Percentiles rank a stretch among this genome's conserved stretches.
Evolutionary conservation across 495 filamentous ascomycete species (phyloP).

Genomic region (Chaetomium fimeti): DNA sequence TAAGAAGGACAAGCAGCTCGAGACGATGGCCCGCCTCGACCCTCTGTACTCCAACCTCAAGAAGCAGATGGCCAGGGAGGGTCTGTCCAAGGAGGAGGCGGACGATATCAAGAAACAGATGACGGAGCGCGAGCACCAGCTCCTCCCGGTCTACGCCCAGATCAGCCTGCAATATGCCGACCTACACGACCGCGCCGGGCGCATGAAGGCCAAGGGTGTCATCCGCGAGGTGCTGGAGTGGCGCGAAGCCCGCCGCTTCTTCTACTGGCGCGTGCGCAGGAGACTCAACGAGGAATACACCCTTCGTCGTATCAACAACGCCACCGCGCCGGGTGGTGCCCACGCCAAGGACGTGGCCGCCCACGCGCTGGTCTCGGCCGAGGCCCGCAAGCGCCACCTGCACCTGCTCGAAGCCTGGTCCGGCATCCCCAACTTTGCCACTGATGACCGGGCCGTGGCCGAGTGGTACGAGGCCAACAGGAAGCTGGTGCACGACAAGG

Average conservation of each 20-base stretch:
- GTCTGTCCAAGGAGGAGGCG: slow-evolving; percentile 68
- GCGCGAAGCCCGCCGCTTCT: slow-evolving; percentile 92
- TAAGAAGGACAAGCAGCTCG: slow-evolving; percentile 93
- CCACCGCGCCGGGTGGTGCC: slow-evolving; percentile 39
- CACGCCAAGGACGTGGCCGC: slow-evolving; percentile 32
- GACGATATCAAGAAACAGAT: slow-evolving; percentile 80
- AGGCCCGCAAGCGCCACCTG: slow-evolving; percentile 61
- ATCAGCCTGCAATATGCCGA: slow-evolving; percentile 94
- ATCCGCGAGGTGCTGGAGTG: slow-evolving; percentile 82
- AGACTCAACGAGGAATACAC: slow-evolving; percentile 95
- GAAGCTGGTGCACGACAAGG: slow-evolving; percentile 70
- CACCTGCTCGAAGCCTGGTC: slow-evolving; percentile 75
- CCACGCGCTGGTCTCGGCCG: slow-evolving; percentile 43
- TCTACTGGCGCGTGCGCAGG: slow-evolving; percentile 99
- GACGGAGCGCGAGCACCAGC: slow-evolving; percentile 79
- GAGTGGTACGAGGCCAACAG: slow-evolving; percentile 96
- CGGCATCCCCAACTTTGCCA: slow-evolving; percentile 66
- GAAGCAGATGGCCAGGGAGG: slow-evolving; percentile 66
- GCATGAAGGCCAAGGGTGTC: slow-evolving; percentile 95
- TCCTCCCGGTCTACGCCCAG: slow-evolving; percentile 90
- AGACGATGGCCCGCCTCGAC: slow-evolving; percentile 96
- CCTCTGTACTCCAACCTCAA: slow-evolving; percentile 77
- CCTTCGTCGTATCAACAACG: slow-evolving; percentile 76
- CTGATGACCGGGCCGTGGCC: slow-evolving; percentile 79
- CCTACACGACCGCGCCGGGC: slow-evolving; percentile 92